These are phyloP conservation scores for Apiotrichum porosum DNA, from an alignment of 1,284 basidiomycete species.

Conservation along the genomic window DNA sequence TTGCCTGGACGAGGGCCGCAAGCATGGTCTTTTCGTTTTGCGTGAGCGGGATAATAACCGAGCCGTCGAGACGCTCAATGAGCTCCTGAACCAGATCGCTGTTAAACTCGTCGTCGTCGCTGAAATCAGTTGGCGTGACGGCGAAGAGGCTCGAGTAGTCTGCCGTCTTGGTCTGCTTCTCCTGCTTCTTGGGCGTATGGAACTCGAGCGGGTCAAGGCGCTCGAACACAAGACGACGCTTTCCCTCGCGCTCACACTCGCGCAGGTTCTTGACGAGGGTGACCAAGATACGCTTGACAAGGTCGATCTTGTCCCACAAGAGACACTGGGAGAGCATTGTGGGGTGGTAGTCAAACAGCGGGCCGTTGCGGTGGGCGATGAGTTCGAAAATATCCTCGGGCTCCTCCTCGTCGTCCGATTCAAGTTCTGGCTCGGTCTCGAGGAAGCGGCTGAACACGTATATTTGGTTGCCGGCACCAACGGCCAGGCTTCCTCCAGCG, in stretches of 20 bases:
- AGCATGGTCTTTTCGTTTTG: slow-evolving; percentile 73
- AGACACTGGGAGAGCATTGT: slow-evolving; percentile 87
- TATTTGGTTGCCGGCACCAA: slow-evolving; percentile 65
- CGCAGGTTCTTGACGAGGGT: slow-evolving; percentile 56
- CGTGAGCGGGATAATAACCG: slow-evolving; percentile 65
- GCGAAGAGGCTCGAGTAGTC: slow-evolving; percentile 34
- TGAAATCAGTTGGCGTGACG: slow-evolving; percentile 6
- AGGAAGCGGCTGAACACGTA: slow-evolving; percentile 56
- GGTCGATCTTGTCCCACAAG: slow-evolving; percentile 77
- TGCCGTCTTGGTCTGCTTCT: neutral
- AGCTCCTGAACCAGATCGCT: slow-evolving; percentile 60
- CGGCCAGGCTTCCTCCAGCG: slow-evolving; percentile 66
- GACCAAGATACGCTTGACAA: slow-evolving; percentile 74
- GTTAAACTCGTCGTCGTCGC: slow-evolving; percentile 59
- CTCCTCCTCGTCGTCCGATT: slow-evolving; percentile 20
- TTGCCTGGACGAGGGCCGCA: slow-evolving; percentile 73
- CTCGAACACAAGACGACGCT: slow-evolving; percentile 26
- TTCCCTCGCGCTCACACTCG: slow-evolving; percentile 30
- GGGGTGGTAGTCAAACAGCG: slow-evolving; percentile 81
- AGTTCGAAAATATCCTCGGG: slow-evolving; percentile 65
- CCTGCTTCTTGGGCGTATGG: slow-evolving; percentile 12
- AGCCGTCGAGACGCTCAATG: slow-evolving; percentile 60
- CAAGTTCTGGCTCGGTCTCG: slow-evolving; percentile 45
- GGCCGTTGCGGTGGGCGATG: slow-evolving; percentile 74
- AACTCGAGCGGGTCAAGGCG: slow-evolving; percentile 40